Evolutionary conservation across 1,284 basidiomycete genomes (phyloP).

Genomic region (Bothia castanella): DNA sequence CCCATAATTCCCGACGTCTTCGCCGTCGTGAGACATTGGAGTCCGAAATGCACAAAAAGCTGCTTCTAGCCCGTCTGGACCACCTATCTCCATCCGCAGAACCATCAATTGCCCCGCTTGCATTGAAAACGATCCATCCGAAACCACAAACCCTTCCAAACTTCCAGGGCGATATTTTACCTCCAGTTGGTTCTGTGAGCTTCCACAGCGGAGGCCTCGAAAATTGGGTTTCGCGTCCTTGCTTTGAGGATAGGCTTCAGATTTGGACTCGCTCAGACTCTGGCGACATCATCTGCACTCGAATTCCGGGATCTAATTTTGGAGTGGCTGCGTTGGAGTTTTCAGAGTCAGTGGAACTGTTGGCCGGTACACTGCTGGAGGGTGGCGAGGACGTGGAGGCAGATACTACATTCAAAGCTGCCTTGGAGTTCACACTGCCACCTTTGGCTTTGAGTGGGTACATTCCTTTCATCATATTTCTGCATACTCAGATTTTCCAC

Average conservation of each 20-base stretch:
- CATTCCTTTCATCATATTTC: background rate
- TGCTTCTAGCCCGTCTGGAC: constrained; percentile 47
- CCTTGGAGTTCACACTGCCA: constrained; percentile 18
- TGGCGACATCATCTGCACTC: constrained; percentile 35
- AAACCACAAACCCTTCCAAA: constrained; percentile 9
- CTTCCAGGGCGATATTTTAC: constrained; percentile 42
- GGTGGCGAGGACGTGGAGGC: constrained; percentile 11
- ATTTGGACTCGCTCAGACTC: constrained; percentile 48
- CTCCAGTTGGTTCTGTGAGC: constrained; percentile 37
- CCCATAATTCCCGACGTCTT: constrained; percentile 42
- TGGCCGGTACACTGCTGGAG: constrained; percentile 42
- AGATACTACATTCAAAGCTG: constrained; percentile 14
- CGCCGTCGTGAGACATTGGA: constrained; percentile 41
- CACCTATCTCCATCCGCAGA: constrained; percentile 45
- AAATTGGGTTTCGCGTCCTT: constrained; percentile 65
- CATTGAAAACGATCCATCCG: constrained; percentile 36
- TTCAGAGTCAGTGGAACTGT: constrained; percentile 57
- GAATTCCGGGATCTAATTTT: constrained; percentile 45
- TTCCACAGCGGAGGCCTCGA: constrained; percentile 53
- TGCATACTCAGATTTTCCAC: constrained; percentile 13
- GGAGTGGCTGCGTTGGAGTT: constrained; percentile 74
- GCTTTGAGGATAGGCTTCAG: constrained; percentile 67
- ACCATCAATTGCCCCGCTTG: constrained; percentile 47
- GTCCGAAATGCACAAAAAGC: constrained; percentile 47
- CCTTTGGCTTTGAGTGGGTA: constrained; percentile 19